Base-by-base conservation (phyloP, 106 monocot genomes). In the Platanthera zijinensis region DNA sequence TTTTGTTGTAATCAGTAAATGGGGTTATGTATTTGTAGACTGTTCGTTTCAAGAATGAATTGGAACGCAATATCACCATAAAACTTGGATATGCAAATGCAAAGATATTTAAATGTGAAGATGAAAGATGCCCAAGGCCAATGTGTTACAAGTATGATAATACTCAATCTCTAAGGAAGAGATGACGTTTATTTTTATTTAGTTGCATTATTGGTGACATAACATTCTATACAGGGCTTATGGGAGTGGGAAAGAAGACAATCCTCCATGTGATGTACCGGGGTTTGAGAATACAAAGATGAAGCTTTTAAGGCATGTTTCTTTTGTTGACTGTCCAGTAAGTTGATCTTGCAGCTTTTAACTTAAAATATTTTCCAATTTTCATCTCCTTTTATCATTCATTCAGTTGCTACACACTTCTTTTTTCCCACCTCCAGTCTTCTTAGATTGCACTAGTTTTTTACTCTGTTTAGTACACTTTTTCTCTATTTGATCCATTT, bases 71-170 rank as follows among this genome's bases (percentile, higher is more conserved):
- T 79, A 95, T 95, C 82, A 95, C 95, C 52, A 95, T 95, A 73
- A 95, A 95, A 78, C 80, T 95, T 22, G 95, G 95, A 13, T 95
- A 95, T 87, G 95, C 95, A 39, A 95, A 95, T 88, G 95, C 95
- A 62, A 95, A 95, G 75, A 95, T 95, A 59, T 95, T 92, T 72
- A 95, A 92, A 85, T 95, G 95, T 85, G 95, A 95, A 85, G 92
- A 95, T 90, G 92, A 95, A 10, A 92, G 52, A 80, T 95, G 95
- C 57, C 92, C 92, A 21, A 74, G 95, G 3, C 95, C 95, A 49
- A 89, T 87, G 95, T 95, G 90, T 74, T 95, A 92, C 85, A 95
- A 95, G 95, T 95, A 95, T 75, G 89, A 6, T 76, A 10, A 19
- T 69, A 19, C 53, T 2, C 13, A 13, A 7, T 61, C n/a, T 17